Conservation (phyloP, 305 asterid species). For the Fraxinus baroniana region DNA sequence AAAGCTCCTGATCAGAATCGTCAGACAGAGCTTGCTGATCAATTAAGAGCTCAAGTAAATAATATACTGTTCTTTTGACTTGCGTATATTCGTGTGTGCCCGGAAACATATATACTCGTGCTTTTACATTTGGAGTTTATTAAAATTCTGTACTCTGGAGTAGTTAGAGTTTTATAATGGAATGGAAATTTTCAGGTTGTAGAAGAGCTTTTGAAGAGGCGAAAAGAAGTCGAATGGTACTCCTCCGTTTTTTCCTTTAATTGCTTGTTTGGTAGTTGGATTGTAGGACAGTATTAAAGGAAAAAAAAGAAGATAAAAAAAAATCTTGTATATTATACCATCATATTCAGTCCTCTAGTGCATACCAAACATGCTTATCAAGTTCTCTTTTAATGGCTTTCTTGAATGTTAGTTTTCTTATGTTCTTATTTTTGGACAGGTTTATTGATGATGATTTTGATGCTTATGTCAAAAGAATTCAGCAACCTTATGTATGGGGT, state of each 20-base stretch:
- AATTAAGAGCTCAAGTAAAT: conserved; percentile 85
- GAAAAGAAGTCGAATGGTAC: conserved; percentile 74
- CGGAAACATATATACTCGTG: background rate
- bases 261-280: background rate
- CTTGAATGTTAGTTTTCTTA: background rate
- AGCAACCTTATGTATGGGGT: conserved; percentile 79
- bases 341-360: background rate
- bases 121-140: background rate
- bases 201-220: conserved; percentile 69
- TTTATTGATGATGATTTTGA: conserved; percentile 82
- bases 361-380: background rate
- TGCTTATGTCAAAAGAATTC: conserved; percentile 61
- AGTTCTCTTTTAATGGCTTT: background rate
- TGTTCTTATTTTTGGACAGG: conserved; percentile 34
- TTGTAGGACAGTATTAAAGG: background rate
- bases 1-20: conserved; percentile 66
- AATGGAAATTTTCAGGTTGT: conserved; percentile 52
- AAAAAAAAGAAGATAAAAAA: background rate
- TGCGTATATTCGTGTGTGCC: background rate
- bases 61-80: background rate
- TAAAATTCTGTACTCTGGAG: no score
- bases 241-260: background rate
- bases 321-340: background rate
- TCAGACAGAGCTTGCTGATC: conserved; percentile 79
- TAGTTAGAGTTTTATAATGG: background rate